Evolutionary conservation across 1,284 basidiomycete genomes (phyloP).

Genomic region (Wallemia hederae): DNA sequence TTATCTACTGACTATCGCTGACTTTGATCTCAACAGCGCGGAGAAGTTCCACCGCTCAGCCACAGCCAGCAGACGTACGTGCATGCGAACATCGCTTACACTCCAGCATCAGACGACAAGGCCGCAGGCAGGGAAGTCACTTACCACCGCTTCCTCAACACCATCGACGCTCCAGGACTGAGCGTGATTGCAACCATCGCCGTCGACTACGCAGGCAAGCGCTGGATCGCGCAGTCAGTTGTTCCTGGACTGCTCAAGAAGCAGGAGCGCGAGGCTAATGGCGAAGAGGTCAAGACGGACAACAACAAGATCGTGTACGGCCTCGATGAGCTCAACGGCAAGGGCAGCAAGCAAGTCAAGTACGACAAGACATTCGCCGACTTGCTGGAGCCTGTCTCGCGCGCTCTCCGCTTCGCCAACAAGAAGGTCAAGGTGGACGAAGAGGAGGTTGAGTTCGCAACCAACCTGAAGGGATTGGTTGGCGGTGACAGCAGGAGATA

Average conservation of each 20-base stretch:
- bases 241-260: slow-evolving; percentile 19
- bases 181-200: slow-evolving; percentile 15
- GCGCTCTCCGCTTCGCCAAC: not conserved
- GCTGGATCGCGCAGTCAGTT: slow-evolving; percentile 20
- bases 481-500: not conserved
- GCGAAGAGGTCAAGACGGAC: slow-evolving; percentile 7
- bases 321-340: not conserved
- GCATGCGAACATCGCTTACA: not conserved
- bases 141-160: slow-evolving; percentile 16
- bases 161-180: not conserved
- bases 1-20: not conserved
- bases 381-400: not conserved
- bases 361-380: not conserved
- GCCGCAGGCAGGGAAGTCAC: slow-evolving; percentile 9
- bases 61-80: not conserved
- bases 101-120: not conserved
- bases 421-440: not conserved
- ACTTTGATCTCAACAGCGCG: not conserved
- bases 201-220: slow-evolving; percentile 19
- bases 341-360: slow-evolving; percentile 4
- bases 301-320: slow-evolving; percentile 3
- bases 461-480: not conserved
- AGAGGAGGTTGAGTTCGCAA: not conserved
- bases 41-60: not conserved
- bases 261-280: slow-evolving; percentile 7